Conservation (phyloP, 805 yeast species). For the Priceomyces melissophilus region DNA sequence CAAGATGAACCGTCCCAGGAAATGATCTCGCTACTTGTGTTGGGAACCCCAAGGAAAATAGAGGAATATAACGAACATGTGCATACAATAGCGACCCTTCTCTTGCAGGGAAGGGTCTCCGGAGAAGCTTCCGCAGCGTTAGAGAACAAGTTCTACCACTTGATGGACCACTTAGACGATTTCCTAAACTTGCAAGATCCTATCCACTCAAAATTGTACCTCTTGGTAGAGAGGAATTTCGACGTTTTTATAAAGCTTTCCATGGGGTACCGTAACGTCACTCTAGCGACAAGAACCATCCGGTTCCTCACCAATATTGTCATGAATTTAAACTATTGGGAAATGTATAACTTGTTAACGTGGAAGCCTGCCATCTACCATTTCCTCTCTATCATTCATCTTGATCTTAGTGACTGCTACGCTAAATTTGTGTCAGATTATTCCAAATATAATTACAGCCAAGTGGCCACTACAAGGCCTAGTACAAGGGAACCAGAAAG, state of each 20-base stretch:
- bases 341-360: constrained; percentile 35
- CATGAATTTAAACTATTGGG: constrained; percentile 43
- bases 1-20: constrained; percentile 15
- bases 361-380: constrained; percentile 43
- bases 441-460: constrained; percentile 21
- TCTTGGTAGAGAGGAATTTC: constrained; percentile 36
- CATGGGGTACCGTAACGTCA: constrained; percentile 26
- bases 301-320: constrained; percentile 35
- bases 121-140: constrained; percentile 14
- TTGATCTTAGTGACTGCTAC: constrained; percentile 41
- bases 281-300: constrained; percentile 31
- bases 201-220: constrained; percentile 26
- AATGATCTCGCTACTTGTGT: constrained; percentile 21
- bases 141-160: constrained; percentile 19
- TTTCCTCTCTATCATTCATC: constrained; percentile 35
- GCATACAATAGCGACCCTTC: constrained; percentile 24
- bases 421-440: constrained; percentile 31
- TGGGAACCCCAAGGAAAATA: constrained; percentile 26
- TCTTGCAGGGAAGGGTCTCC: constrained; percentile 18
- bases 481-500: constrained; percentile 2
- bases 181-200: constrained; percentile 24
- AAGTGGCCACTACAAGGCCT: constrained; percentile 9
- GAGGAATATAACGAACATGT: constrained; percentile 39
- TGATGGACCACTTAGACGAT: constrained; percentile 22
- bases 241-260: constrained; percentile 36